These are phyloP conservation scores for Pseudomassariella vexata DNA, from an alignment of 2,329 filamentous ascomycete species.

Conservation along the genomic window DNA sequence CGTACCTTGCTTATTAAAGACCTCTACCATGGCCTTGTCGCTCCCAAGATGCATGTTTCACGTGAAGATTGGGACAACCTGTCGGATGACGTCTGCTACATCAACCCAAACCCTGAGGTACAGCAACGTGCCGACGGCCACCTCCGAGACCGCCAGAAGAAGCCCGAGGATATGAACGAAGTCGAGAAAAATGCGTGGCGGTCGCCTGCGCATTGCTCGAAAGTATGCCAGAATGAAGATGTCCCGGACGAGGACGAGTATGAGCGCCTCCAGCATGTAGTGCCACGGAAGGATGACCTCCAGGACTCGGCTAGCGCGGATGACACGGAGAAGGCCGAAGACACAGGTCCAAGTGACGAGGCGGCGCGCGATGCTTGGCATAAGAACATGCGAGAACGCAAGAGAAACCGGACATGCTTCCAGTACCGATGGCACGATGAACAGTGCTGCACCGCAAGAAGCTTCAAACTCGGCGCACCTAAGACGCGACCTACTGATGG, in stretches of 20 bases:
- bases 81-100: constrained; percentile 41
- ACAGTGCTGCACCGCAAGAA: constrained; percentile 35
- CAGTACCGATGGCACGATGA: constrained; percentile 40
- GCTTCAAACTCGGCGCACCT: constrained; percentile 38
- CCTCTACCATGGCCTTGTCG: constrained; percentile 43
- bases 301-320: constrained; percentile 17
- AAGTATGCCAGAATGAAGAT: constrained; percentile 40
- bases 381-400: constrained; percentile 20
- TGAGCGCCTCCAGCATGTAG: constrained; percentile 12
- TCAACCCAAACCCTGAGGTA: constrained; percentile 29
- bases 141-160: constrained; percentile 28
- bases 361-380: constrained; percentile 15
- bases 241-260: constrained; percentile 28
- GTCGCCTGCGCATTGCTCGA: constrained; percentile 39
- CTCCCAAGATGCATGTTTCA: constrained; percentile 32
- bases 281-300: constrained; percentile 14
- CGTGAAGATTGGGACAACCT: constrained; percentile 49
- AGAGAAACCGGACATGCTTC: constrained; percentile 33
- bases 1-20: constrained; percentile 40
- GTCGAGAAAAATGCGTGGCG: constrained; percentile 39
- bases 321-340: constrained; percentile 20
- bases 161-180: constrained; percentile 31
- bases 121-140: constrained; percentile 26
- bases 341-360: constrained; percentile 17
- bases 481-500: constrained; percentile 22